These are phyloP conservation scores for Sutorius eximius DNA, from an alignment of 1,284 basidiomycete species.

Conservation along the genomic window DNA sequence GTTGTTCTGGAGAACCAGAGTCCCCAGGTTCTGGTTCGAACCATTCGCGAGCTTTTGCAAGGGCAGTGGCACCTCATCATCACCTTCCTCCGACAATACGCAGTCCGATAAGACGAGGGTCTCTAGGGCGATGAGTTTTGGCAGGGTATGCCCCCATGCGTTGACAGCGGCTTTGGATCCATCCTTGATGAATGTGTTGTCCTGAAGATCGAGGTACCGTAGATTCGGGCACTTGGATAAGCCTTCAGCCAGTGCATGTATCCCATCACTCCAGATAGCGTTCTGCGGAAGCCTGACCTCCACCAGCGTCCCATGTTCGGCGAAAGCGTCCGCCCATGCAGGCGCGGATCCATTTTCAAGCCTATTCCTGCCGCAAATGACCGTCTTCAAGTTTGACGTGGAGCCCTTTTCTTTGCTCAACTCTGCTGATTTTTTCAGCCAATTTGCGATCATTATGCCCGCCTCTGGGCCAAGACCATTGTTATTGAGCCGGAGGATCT, in stretches of 20 bases:
- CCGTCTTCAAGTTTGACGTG: slow-evolving; percentile 69
- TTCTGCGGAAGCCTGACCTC: slow-evolving; percentile 97
- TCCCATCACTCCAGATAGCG: slow-evolving; percentile 94
- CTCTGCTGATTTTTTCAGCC: slow-evolving; percentile 77
- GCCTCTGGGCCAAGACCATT: slow-evolving; percentile 96
- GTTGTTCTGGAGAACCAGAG: slow-evolving; percentile 85
- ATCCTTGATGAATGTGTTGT: slow-evolving; percentile 88
- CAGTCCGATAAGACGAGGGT: slow-evolving; percentile 93
- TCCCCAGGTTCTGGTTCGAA: slow-evolving; percentile 71
- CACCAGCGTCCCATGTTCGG: slow-evolving; percentile 75
- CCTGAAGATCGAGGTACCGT: slow-evolving; percentile 87
- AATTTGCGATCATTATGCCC: slow-evolving; percentile 83
- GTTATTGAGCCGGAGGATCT: slow-evolving; percentile 91
- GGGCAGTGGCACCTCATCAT: slow-evolving; percentile 65
- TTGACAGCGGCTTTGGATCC: slow-evolving; percentile 56
- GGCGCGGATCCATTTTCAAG: slow-evolving; percentile 88
- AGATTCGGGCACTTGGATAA: slow-evolving; percentile 70
- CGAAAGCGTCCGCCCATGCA: slow-evolving; percentile 87
- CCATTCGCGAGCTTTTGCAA: slow-evolving; percentile 69
- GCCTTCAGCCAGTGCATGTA: slow-evolving; percentile 79
- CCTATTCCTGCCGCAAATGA: slow-evolving; percentile 94
- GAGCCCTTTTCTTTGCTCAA: slow-evolving; percentile 67
- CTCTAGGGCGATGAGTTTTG: slow-evolving; percentile 70
- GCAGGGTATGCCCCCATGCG: slow-evolving; percentile 74
- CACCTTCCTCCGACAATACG: slow-evolving; percentile 68